Evolutionary conservation across 1,284 basidiomycete genomes (phyloP), one percentile per base, ranked within the genome.

Genomic region (Trametes polyzona): DNA sequence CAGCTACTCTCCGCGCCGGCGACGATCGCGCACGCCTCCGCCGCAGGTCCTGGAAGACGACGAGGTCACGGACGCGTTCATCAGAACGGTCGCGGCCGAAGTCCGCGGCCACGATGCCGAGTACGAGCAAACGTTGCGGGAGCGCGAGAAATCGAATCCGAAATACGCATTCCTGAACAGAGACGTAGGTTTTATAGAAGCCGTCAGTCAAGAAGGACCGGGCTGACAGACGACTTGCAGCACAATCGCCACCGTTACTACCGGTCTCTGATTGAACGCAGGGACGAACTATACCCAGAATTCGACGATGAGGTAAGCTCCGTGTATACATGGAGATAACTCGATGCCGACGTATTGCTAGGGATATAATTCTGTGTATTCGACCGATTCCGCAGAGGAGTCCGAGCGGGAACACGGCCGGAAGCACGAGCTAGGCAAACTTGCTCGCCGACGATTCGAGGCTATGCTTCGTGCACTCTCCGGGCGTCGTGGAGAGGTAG

Each of bases 381-480:
- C 96, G 0, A 96, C 93, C 12, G 96, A 98, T 72, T 95, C 95
- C 35, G 95, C 87, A 7, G 96, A 98, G 73, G 95, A 96, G 53
- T 93, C 90, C 3, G 96, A 99, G 69, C 81, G 86, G 17, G 94
- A 96, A 68, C 82, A 85, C 12, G 80, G 78, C 10, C 83, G 84
- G 33, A 95, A 91, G 75, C 88, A 80, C 35, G 78, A 78, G 24
- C 79, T 99, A 0, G 93, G 94, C 1, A 84, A 79, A 66, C 74
- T 93, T 14, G 92, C 95, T 12, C 82, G 88, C 33, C 85, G 83
- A 51, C 81, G 95, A 33, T 94, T 99, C 64, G 91, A 95, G 72
- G 86, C 87, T 0, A 95, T 98, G 88, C 80, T 99, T 27, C 85
- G 96, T 17, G 85, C 84, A 5, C 76, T 99, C 65, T 90, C 87